phyloP scores from a whole-genome alignment of 345 rosid genomes.

The Eucalyptus fibrosa region DNA sequence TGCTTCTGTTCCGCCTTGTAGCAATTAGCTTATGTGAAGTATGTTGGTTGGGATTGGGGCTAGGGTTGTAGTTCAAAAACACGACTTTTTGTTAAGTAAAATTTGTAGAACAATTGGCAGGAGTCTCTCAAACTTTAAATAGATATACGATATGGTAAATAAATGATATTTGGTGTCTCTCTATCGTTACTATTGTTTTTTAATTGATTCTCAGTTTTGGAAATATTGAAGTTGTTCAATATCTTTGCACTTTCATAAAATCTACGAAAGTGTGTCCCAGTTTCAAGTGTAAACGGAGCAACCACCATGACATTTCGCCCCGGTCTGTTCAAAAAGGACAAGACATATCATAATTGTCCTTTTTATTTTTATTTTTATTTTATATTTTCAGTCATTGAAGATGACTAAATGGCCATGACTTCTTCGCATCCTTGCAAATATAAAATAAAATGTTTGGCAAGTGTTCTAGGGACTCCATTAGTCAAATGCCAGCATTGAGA shows the following conservation, averaged over 20 bases:
- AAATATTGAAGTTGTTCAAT: neutral
- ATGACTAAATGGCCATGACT: neutral
- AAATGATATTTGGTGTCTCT: neutral
- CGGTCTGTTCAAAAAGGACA: neutral
- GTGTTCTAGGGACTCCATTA: too few species aligned
- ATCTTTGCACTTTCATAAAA: neutral
- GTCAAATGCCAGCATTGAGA: too few species aligned
- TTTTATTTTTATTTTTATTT: neutral
- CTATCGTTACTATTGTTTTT: neutral
- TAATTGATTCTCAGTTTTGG: neutral
- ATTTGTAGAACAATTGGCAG: neutral
- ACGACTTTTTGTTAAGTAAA: neutral
- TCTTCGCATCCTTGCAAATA: neutral
- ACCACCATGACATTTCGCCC: neutral
- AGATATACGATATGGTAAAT: neutral
- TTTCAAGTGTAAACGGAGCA: neutral
- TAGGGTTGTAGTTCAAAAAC: neutral
- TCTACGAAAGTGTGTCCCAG: neutral
- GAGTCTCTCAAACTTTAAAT: neutral
- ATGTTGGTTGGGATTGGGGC: neutral
- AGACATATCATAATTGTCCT: neutral
- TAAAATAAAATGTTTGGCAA: too few species aligned
- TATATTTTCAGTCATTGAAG: neutral
- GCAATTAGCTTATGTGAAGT: neutral
- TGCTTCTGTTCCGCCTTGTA: neutral